Evolutionary conservation across 2,329 filamentous ascomycete genomes (phyloP), one percentile per base, ranked within the genome.

Genomic region (Ceratocystis harringtonii): DNA sequence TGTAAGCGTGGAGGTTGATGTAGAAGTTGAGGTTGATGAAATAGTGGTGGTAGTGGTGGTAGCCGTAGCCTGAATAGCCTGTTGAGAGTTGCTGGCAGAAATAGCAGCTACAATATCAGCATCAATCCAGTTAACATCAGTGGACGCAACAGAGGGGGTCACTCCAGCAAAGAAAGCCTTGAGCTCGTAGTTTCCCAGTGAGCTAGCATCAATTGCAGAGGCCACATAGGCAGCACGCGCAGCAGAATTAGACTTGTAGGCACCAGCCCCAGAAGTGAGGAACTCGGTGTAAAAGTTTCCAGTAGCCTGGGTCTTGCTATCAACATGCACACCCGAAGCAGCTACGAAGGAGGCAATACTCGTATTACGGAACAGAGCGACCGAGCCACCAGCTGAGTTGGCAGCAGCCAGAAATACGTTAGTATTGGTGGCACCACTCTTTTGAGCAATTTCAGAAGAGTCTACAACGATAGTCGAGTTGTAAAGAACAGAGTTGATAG

Each of bases 401-500:
- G 76, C 75, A 4, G 76, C 73, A 0, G 75, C 76, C 15, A 80
- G 68, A 63, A 72, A 79, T 8, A 79, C 76, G 19, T 75, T 73
- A 28, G 70, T 74, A 58, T 75, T 78, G n/a, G 62, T 36, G 8
- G n/a, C 0, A 1, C 50, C 50, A 4, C 72, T 70, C 1, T 68
- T 71, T 45, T 74, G 73, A 8, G 71, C 68, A 12, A 79, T 70
- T 1, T 71, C 71, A 45, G 74, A 75, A 5, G 72, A 74, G 65
- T 79, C 77, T 22, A 79, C 71, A 0, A 78, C 74, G 1, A 76
- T 69, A 0, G 74, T 77, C 0, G 77, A 77, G 66, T 78, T 73
- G 68, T 74, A 73, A 5, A 70, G 68, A 4, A 69, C 74, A 36
- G 69, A 68, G 7, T 69, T 70, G 4, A 68, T 68, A 0, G 66